phyloP scores from a whole-genome alignment of 2,329 filamentous ascomycete species.

The Corniculantispora saksenae region DNA sequence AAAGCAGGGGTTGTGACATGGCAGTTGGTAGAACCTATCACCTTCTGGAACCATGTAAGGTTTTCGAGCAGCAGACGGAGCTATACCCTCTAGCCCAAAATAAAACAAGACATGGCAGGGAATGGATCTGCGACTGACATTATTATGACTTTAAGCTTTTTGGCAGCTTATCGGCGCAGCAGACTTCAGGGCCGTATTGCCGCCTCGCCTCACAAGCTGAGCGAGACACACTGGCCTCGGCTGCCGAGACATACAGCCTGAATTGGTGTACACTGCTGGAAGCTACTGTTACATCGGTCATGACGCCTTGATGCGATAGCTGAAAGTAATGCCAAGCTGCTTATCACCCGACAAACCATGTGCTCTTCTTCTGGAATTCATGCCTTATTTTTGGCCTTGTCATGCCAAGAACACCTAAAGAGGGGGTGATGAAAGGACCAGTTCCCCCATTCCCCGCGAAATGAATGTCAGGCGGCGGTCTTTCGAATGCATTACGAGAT shows the following conservation, averaged over 20 bases:
- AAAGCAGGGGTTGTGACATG: no score
- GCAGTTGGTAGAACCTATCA: no score
- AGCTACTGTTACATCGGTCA: background rate
- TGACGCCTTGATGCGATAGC: background rate
- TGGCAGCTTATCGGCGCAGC: no score
- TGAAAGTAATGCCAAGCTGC: background rate
- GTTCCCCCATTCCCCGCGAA: background rate
- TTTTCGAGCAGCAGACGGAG: no score
- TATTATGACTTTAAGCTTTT: no score
- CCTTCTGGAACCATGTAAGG: no score
- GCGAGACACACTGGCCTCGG: background rate
- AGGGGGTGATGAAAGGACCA: background rate
- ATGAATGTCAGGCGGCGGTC: background rate
- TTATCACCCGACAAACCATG: background rate
- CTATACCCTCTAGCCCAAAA: no score
- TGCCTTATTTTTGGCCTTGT: no score
- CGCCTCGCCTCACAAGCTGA: background rate
- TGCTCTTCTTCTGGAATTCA: background rate
- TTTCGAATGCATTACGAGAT: background rate
- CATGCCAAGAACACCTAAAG: background rate
- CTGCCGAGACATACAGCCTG: background rate
- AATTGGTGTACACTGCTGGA: no score
- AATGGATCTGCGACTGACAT: no score
- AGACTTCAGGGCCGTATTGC: no score
- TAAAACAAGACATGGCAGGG: no score